Conservation (phyloP, 2,329 filamentous ascomycete species). For the Fusarium hainanense region DNA sequence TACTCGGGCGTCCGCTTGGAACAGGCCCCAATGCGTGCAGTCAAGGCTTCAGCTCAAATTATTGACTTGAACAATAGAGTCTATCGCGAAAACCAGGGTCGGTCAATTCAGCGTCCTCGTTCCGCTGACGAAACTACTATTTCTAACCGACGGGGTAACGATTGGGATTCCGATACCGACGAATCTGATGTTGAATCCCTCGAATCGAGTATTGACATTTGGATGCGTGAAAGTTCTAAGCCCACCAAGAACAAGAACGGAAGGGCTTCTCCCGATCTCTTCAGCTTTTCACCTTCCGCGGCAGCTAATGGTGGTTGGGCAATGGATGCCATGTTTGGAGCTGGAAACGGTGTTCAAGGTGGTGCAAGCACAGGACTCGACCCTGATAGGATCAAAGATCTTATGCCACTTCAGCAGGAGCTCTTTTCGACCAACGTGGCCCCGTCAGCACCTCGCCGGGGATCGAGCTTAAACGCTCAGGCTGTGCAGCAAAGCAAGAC, state of each 20-base stretch:
- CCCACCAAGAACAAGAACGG: conserved; percentile 46
- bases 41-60: conserved; percentile 36
- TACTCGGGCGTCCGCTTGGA: conserved; percentile 32
- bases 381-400: conserved; percentile 59
- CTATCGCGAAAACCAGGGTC: conserved; percentile 33
- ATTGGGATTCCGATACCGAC: conserved; percentile 59
- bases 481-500: conserved; percentile 49
- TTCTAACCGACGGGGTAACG: conserved; percentile 54
- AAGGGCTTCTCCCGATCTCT: conserved; percentile 63
- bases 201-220: conserved; percentile 66
- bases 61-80: conserved; percentile 39
- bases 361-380: conserved; percentile 41
- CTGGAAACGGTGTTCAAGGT: conserved; percentile 33
- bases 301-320: conserved; percentile 58
- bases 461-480: conserved; percentile 64
- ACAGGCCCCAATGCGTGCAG: conserved; percentile 21
- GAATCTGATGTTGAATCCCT: conserved; percentile 57
- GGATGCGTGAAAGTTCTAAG: conserved; percentile 66
- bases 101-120: conserved; percentile 54
- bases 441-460: conserved; percentile 62
- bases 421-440: conserved; percentile 53
- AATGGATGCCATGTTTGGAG: conserved; percentile 60
- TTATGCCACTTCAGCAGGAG: conserved; percentile 57
- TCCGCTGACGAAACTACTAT: conserved; percentile 61
- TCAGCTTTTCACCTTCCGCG: conserved; percentile 60